A percentile compares a stretch with the other conserved stretches of the same genome.
These are phyloP conservation scores for Ascochyta viciae-villosae DNA, from an alignment of 2,329 filamentous ascomycete species.

Conservation along the genomic window DNA sequence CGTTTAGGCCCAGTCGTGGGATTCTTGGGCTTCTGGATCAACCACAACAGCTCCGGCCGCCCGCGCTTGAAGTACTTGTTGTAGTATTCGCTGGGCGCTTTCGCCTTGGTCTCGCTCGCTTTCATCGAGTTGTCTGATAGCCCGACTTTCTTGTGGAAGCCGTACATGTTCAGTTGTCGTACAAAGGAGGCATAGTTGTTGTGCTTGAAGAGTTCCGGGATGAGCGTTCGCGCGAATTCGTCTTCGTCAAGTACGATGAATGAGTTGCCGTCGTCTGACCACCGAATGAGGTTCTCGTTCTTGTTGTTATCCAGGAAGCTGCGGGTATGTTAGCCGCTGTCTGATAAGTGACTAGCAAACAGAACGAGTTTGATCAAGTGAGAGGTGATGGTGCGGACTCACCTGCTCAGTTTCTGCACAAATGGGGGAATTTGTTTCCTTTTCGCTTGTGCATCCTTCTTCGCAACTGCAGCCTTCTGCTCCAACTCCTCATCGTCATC, in stretches of 20 bases:
- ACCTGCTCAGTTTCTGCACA: slow-evolving; percentile 98
- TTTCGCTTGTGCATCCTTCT: slow-evolving; percentile 86
- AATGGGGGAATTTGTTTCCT: slow-evolving; percentile 97
- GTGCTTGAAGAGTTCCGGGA: slow-evolving; percentile 79
- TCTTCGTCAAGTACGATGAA: slow-evolving; percentile 98
- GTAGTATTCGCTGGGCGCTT: slow-evolving; percentile 97
- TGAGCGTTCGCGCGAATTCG: slow-evolving; percentile 77
- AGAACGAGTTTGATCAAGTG: not conserved
- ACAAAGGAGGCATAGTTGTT: slow-evolving; percentile 83
- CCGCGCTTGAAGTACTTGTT: slow-evolving; percentile 96
- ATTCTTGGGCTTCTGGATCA: slow-evolving; percentile 94
- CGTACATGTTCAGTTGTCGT: slow-evolving; percentile 69
- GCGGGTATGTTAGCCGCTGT: slow-evolving; percentile 23
- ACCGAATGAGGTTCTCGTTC: slow-evolving; percentile 93
- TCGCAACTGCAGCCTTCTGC: slow-evolving; percentile 78
- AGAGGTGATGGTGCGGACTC: slow-evolving; percentile 43
- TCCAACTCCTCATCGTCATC: slow-evolving; percentile 83
- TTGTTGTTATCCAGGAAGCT: slow-evolving; percentile 94
- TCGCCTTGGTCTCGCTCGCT: slow-evolving; percentile 94
- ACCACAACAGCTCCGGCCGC: slow-evolving; percentile 89
- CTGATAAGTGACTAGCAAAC: not conserved
- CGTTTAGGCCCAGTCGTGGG: slow-evolving; percentile 59
- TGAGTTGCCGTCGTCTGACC: slow-evolving; percentile 95
- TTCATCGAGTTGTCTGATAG: slow-evolving; percentile 98
- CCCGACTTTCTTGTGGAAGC: slow-evolving; percentile 63